These are phyloP conservation scores for Juncus inflexus DNA, from an alignment of 176 grass and related monocot species.

Conservation along the genomic window DNA sequence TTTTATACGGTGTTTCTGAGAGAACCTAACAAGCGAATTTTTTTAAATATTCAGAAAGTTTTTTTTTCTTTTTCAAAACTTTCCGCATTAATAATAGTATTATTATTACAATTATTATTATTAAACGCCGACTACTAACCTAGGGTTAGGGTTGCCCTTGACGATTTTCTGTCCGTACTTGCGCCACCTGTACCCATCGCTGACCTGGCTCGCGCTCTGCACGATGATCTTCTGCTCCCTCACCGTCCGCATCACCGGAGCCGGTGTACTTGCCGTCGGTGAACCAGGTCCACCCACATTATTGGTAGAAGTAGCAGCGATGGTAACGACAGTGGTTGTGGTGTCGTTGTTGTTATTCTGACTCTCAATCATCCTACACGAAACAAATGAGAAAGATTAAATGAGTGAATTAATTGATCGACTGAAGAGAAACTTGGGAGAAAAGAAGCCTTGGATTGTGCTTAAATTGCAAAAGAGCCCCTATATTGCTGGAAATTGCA, in stretches of 20 bases:
- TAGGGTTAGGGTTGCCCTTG: constrained; percentile 95
- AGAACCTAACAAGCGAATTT: no score
- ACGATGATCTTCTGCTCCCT: constrained; percentile 87
- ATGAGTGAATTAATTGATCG: constrained; percentile 29
- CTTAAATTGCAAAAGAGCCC: no score
- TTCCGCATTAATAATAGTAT: no score
- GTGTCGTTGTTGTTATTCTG: background rate
- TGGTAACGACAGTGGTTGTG: background rate
- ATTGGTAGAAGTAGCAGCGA: background rate
- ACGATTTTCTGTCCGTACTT: constrained; percentile 99
- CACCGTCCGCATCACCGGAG: constrained; percentile 64
- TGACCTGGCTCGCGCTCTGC: constrained; percentile 62
- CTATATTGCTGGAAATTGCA: no score
- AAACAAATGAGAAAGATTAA: constrained; percentile 4
- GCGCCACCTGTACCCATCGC: constrained; percentile 96
- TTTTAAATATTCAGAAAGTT: no score
- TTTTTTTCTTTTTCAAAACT: no score
- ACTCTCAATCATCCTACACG: constrained; percentile 50
- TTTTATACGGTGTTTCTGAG: no score
- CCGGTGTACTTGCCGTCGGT: constrained; percentile 26
- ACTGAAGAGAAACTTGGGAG: no score
- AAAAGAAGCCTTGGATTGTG: no score
- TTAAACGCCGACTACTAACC: constrained; percentile 34
- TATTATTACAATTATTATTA: no score
- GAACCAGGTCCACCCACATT: background rate